These are phyloP conservation scores for Ustilago lituana DNA, from an alignment of 1,284 basidiomycete species.

Conservation along the genomic window DNA sequence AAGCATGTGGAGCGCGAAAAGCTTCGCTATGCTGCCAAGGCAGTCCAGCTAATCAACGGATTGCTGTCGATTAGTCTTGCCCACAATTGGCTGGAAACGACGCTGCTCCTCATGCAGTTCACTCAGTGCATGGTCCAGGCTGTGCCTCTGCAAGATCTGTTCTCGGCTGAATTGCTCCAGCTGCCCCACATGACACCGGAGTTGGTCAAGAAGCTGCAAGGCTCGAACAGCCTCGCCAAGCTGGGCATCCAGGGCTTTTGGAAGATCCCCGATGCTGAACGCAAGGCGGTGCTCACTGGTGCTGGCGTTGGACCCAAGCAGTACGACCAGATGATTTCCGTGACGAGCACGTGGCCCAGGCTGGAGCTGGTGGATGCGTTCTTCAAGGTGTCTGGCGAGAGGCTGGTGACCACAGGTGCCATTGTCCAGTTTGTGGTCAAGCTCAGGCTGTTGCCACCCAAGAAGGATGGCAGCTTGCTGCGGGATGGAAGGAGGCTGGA, in stretches of 20 bases:
- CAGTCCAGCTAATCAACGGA: conserved; percentile 76
- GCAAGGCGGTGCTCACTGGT: conserved; percentile 54
- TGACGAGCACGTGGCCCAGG: conserved; percentile 79
- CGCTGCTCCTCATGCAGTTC: conserved; percentile 81
- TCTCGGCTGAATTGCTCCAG: conserved; percentile 58
- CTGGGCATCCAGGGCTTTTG: conserved; percentile 63
- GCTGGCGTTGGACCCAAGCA: conserved; percentile 58
- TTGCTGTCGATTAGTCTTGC: conserved; percentile 84
- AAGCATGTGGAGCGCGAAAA: conserved; percentile 41
- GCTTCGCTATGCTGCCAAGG: conserved; percentile 51
- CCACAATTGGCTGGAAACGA: conserved; percentile 89
- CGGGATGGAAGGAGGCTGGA: conserved; percentile 52
- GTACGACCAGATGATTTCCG: conserved; percentile 75
- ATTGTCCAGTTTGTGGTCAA: conserved; percentile 90
- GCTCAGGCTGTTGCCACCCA: conserved; percentile 75
- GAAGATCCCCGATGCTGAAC: conserved; percentile 69
- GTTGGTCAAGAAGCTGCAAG: conserved; percentile 35
- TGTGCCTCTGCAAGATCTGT: conserved; percentile 69
- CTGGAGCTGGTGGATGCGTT: conserved; percentile 83
- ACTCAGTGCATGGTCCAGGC: conserved; percentile 88
- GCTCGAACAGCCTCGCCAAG: conserved; percentile 38
- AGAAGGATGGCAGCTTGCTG: conserved; percentile 57
- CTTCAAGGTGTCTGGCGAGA: conserved; percentile 88
- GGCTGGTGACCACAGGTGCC: conserved; percentile 84
- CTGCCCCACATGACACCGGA: conserved; percentile 57